phyloP scores from a whole-genome alignment of 768 basidiomycete species.

The Coprinopsis strossmayeri region DNA sequence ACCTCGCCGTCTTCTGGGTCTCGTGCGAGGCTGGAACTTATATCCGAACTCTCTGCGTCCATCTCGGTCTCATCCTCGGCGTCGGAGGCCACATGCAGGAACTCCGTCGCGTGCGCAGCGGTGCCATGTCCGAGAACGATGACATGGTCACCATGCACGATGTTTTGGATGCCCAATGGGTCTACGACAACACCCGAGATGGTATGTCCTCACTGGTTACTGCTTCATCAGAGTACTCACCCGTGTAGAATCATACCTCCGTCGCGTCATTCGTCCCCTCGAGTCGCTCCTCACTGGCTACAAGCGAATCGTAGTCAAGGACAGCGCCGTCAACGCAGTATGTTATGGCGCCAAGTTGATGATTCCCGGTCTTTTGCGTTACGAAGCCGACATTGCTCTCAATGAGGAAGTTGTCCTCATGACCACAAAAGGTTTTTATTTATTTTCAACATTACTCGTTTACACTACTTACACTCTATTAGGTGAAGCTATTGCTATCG shows the following conservation, averaged over 20 bases:
- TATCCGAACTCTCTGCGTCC: conserved; percentile 94
- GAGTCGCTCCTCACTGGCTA: conserved; percentile 93
- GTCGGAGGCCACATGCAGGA: conserved; percentile 99
- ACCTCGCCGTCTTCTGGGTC: conserved; percentile 97
- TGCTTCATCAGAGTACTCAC: neutral
- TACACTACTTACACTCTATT: too few species aligned
- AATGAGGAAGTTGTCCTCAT: conserved; percentile 97
- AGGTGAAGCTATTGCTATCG: conserved; percentile 93
- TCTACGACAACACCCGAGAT: conserved; percentile 95
- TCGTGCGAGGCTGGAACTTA: conserved; percentile 98
- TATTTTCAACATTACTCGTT: too few species aligned
- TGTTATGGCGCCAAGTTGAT: conserved; percentile 99
- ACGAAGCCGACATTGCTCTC: conserved; percentile 89
- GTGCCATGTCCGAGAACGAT: conserved; percentile 96
- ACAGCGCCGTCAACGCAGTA: conserved; percentile 97
- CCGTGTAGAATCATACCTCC: conserved; percentile 82
- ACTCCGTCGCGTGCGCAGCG: conserved; percentile 86
- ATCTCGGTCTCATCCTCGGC: conserved; percentile 88
- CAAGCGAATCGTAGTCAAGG: conserved; percentile 98
- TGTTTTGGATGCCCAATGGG: conserved; percentile 97
- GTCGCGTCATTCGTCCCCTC: conserved; percentile 89
- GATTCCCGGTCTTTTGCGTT: conserved; percentile 97
- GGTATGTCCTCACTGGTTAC: conserved; percentile 40
- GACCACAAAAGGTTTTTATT: conserved; percentile 94
- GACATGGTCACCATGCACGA: conserved; percentile 99